Conservation (phyloP, 345 rosid genomes). For the Citrus mangshanensis region DNA sequence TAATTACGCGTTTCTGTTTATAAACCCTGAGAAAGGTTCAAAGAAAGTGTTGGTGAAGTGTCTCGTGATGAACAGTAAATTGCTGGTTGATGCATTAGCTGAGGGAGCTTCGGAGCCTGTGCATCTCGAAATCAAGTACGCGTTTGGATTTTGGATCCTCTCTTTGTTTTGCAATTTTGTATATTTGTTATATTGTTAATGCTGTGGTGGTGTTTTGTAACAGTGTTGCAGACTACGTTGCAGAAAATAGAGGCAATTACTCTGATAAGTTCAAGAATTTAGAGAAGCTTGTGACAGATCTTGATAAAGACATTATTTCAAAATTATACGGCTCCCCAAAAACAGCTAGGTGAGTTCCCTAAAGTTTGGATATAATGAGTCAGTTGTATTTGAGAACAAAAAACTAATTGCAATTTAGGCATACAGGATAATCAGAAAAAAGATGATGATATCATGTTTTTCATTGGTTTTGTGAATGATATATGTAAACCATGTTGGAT, state of each 20-base stretch:
- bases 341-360: constrained; percentile 35
- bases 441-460: not conserved
- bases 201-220: not conserved
- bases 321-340: constrained; percentile 37
- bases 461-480: no score
- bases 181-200: not conserved
- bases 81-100: constrained; percentile 62
- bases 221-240: constrained; percentile 60
- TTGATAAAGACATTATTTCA: constrained; percentile 44
- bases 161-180: not conserved
- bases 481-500: not conserved
- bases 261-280: constrained; percentile 59
- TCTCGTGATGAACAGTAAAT: constrained; percentile 51
- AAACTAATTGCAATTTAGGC: not conserved
- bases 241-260: constrained; percentile 42
- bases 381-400: not conserved
- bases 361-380: not conserved
- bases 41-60: constrained; percentile 69
- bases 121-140: constrained; percentile 69
- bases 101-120: constrained; percentile 50
- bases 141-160: not conserved
- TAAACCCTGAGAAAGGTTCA: constrained; percentile 43
- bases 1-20: constrained; percentile 72
- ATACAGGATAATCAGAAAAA: no score
- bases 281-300: constrained; percentile 48